Percentiles rank a stretch among this genome's conserved stretches.
Conservation (phyloP, 164 flowering plant species). For the Magnolia changhungtana region DNA sequence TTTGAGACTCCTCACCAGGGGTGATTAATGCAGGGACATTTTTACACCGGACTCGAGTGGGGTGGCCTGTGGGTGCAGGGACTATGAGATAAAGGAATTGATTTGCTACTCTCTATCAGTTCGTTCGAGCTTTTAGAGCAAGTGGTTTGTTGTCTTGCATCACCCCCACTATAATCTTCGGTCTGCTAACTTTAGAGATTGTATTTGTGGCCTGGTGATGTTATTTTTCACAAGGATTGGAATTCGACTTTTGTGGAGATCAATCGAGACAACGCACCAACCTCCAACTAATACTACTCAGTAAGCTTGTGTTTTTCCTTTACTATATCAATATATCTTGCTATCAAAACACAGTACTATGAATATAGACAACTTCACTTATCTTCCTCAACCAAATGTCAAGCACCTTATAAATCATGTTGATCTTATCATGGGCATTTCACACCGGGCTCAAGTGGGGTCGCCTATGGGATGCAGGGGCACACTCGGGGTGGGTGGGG, state of each 20-base stretch:
- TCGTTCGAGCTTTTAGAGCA: too few relatives aligned
- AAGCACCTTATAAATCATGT: slow-evolving; percentile 36
- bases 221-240: slow-evolving; percentile 56
- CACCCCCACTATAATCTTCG: slow-evolving; percentile 59
- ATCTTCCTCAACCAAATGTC: slow-evolving; percentile 33
- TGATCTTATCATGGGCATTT: slow-evolving; percentile 15
- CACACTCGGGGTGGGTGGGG: too few relatives aligned
- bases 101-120: too few relatives aligned
- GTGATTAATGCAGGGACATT: too few relatives aligned
- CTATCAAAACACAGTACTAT: slow-evolving; percentile 32
- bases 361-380: slow-evolving; percentile 23
- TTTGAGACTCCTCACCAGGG: too few relatives aligned
- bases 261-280: slow-evolving; percentile 55
- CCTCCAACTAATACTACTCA: slow-evolving; percentile 52
- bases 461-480: too few relatives aligned
- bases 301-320: slow-evolving; percentile 23
- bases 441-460: too few relatives aligned
- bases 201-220: slow-evolving; percentile 45
- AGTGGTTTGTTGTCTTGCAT: too few relatives aligned
- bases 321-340: slow-evolving; percentile 11
- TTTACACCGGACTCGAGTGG: too few relatives aligned
- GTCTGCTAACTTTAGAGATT: slow-evolving; percentile 36
- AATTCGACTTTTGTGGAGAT: slow-evolving; percentile 36
- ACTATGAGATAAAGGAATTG: too few relatives aligned
- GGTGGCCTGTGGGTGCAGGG: too few relatives aligned